Evolutionary conservation across 2,329 filamentous ascomycete genomes (phyloP), one percentile per base, ranked within the genome.

Genomic region (Corinectria fuckeliana): DNA sequence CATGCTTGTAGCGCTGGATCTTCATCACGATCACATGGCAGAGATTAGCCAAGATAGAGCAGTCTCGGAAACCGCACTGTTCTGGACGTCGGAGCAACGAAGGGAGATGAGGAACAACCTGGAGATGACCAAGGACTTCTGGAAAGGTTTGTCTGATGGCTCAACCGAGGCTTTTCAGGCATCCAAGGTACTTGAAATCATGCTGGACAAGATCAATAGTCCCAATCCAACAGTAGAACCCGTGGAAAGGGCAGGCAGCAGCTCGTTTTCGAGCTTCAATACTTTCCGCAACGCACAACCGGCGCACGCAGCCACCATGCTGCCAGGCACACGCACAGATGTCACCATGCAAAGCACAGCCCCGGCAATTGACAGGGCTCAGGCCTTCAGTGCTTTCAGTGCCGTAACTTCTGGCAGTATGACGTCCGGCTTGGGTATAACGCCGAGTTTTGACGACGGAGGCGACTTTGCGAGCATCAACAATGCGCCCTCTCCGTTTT

Each of bases 131-230:
- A 85, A 86, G 42, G 81, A 84, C n/a, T 94, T 97, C 57, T 97
- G 93, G 92, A 88, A 89, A 48, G 87, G 86, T 8, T 80, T 93
- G 9, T 85, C 88, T 3, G 89, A 95, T 52, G 82, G 88, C 21
- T 95, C 90, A 1, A 89, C 97, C 78, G 94, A 98, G 67, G 92
- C 93, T 0, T 93, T 89, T 78, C 98, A 97, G 77, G 93, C 92
- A 1, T 87, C 87, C 39, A 87, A 86, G 36, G 84, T 94, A 18
- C 80, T 98, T n/a, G 88, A 88, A 16, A 88, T 97, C 50, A 93
- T 97, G 85, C 78, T 97, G 44, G 83, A 88, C 30, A 95, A 95
- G 74, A 82, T 97, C 54, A 88, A 70, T 53, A 55, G 70, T 39
- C 68, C 72, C 3, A n/a, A 6, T 8, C 32, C n/a, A 34, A 34